These are phyloP conservation scores for Chytridium lagenaria DNA, from an alignment of 371 early-diverging fungal species.

Conservation along the genomic window DNA sequence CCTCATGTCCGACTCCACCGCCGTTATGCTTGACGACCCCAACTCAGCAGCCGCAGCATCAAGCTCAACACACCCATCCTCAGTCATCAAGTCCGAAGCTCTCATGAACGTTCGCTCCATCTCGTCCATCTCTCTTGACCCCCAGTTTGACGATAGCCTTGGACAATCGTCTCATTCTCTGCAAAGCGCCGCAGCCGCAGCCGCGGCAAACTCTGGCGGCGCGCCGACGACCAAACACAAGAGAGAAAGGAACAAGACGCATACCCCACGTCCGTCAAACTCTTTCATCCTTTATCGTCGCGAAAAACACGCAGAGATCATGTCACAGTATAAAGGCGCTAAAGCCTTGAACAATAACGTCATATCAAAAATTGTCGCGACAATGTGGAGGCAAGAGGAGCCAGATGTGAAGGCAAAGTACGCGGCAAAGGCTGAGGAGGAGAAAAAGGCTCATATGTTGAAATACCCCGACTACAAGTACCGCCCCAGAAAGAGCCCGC, in stretches of 20 bases:
- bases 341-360: constrained; percentile 67
- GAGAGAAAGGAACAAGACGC: constrained; percentile 29
- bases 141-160: not conserved
- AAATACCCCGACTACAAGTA: constrained; percentile 73
- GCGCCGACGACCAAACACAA: constrained; percentile 23
- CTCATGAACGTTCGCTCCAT: constrained; percentile 13
- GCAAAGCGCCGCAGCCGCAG: not conserved
- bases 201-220: not conserved
- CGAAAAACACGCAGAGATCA: constrained; percentile 66
- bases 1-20: constrained; percentile 18
- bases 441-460: constrained; percentile 60
- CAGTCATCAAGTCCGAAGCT: not conserved
- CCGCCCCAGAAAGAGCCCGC: constrained; percentile 48
- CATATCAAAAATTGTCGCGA: constrained; percentile 69
- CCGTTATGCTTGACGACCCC: constrained; percentile 18
- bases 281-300: constrained; percentile 75
- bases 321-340: constrained; percentile 52
- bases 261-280: constrained; percentile 63
- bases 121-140: constrained; percentile 9
- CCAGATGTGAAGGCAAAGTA: constrained; percentile 66
- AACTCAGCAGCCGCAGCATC: not conserved
- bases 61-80: too few relatives aligned
- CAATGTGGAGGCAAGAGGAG: constrained; percentile 68
- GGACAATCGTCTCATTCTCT: not conserved
- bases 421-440: constrained; percentile 57